phyloP scores from a whole-genome alignment of 2,329 filamentous ascomycete genomes.

The Cercospora sp. region DNA sequence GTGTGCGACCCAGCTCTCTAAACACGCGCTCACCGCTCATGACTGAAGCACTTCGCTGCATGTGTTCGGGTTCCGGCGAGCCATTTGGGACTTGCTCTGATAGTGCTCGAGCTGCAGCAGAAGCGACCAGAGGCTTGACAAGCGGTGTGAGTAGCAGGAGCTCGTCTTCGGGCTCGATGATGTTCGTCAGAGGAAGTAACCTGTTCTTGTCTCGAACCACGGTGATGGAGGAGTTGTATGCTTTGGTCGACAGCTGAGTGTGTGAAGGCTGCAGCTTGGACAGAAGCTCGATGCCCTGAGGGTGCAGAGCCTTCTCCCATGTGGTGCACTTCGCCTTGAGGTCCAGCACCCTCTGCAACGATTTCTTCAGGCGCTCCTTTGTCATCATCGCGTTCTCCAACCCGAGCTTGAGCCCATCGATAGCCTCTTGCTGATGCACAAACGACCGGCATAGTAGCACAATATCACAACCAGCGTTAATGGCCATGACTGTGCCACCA shows the following conservation, averaged over 20 bases:
- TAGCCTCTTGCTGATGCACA: constrained; percentile 84
- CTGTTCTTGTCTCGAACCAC: constrained; percentile 88
- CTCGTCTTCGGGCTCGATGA: constrained; percentile 82
- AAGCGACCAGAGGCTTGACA: constrained; percentile 89
- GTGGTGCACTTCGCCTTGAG: constrained; percentile 85
- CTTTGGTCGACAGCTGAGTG: constrained; percentile 74
- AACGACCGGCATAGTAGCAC: constrained; percentile 86
- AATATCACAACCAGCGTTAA: constrained; percentile 92
- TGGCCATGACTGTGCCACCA: constrained; percentile 94
- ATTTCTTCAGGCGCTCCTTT: constrained; percentile 75
- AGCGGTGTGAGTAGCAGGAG: constrained; percentile 84
- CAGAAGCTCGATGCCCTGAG: constrained; percentile 73
- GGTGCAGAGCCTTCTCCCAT: constrained; percentile 89
- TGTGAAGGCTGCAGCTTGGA: constrained; percentile 81
- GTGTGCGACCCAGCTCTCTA: constrained; percentile 78
- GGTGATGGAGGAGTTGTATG: constrained; percentile 90
- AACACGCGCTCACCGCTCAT: constrained; percentile 95
- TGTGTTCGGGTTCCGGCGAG: constrained; percentile 57
- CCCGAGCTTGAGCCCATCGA: constrained; percentile 83
- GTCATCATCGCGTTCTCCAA: constrained; percentile 89
- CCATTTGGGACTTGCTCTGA: constrained; percentile 61
- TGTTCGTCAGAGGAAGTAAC: constrained; percentile 76
- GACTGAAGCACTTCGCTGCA: constrained; percentile 62
- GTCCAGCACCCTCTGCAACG: constrained; percentile 72
- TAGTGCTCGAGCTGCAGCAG: constrained; percentile 73